phyloP scores from a whole-genome alignment of 331 rosid species.

The Cydonia oblonga region DNA sequence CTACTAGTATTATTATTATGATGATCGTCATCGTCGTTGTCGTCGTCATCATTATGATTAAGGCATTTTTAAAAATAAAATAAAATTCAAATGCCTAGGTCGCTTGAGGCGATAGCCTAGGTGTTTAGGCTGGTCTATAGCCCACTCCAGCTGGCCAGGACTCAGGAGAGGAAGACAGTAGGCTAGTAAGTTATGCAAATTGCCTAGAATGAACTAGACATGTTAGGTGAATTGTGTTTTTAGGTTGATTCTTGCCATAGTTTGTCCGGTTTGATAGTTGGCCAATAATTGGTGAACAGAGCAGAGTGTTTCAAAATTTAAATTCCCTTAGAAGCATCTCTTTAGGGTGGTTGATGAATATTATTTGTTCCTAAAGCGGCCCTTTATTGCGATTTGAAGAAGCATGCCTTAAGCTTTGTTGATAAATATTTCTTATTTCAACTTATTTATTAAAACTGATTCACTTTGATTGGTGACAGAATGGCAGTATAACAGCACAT shows the following conservation, averaged over 20 bases:
- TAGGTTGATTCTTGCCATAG: neutral
- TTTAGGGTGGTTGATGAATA: neutral
- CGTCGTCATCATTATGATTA: too few species aligned
- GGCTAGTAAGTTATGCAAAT: neutral
- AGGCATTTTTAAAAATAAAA: too few species aligned
- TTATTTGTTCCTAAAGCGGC: neutral
- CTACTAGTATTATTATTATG: too few species aligned
- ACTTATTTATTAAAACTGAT: constrained; percentile 26
- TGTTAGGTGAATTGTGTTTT: too few species aligned
- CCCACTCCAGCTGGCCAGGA: too few species aligned
- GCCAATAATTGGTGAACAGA: neutral
- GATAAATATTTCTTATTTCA: neutral
- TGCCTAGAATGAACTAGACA: neutral
- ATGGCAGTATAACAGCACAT: constrained; percentile 69
- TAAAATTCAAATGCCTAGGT: too few species aligned
- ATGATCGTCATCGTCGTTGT: too few species aligned
- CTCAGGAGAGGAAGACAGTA: neutral
- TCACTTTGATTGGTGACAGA: constrained; percentile 47
- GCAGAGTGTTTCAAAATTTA: neutral
- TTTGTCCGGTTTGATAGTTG: neutral
- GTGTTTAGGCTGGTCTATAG: too few species aligned
- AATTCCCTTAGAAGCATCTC: neutral
- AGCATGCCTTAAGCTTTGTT: neutral
- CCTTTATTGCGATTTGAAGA: neutral
- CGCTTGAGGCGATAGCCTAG: too few species aligned